Conservation (phyloP, 2,329 filamentous ascomycete species). For the Beauveria caledonica region DNA sequence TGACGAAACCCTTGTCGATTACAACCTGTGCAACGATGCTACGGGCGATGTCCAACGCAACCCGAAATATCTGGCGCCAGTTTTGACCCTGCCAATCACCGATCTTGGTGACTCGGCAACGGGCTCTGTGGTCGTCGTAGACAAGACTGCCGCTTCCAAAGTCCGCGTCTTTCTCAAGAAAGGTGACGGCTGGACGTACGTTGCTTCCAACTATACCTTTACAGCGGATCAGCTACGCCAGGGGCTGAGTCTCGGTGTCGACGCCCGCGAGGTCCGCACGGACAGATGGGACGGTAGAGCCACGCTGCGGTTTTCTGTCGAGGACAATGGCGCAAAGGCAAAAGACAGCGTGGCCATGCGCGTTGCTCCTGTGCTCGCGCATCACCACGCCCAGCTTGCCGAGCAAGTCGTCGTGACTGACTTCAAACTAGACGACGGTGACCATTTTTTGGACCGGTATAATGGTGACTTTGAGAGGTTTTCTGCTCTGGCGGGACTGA, state of each 20-base stretch:
- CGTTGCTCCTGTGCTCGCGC: slow-evolving; percentile 27
- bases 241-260: slow-evolving; percentile 26
- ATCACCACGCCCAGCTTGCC: slow-evolving; percentile 27
- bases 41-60: slow-evolving; percentile 24
- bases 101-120: slow-evolving; percentile 14
- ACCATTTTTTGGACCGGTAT: background rate
- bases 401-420: slow-evolving; percentile 19
- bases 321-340: slow-evolving; percentile 13
- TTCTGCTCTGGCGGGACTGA: background rate
- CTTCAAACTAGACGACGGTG: background rate
- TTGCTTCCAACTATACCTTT: slow-evolving; percentile 20
- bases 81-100: slow-evolving; percentile 22
- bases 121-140: slow-evolving; percentile 14
- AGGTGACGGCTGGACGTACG: slow-evolving; percentile 18
- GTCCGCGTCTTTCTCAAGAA: slow-evolving; percentile 23
- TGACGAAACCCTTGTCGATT: background rate
- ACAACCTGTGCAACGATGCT: slow-evolving; percentile 25
- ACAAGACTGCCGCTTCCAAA: slow-evolving; percentile 13
- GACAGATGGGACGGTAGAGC: slow-evolving; percentile 21
- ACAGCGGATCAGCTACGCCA: slow-evolving; percentile 18
- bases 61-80: slow-evolving; percentile 22
- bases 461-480: background rate
- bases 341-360: slow-evolving; percentile 23
- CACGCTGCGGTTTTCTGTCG: slow-evolving; percentile 22
- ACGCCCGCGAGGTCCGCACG: slow-evolving; percentile 23